Evolutionary conservation across 495 filamentous ascomycete species (phyloP).

Genomic region (Penicillium verhagenii): DNA sequence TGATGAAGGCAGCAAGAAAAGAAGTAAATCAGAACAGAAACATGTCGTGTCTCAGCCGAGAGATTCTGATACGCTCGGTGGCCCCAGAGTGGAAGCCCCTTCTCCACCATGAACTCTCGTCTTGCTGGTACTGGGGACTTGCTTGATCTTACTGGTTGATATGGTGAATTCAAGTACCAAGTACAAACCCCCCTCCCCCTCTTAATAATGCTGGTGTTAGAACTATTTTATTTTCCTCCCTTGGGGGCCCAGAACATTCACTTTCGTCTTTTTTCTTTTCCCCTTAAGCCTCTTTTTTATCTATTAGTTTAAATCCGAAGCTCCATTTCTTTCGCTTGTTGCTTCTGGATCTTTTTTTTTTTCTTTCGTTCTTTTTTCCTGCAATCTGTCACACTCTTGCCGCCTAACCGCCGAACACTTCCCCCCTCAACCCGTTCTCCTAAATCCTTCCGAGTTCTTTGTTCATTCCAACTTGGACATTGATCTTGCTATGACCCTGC

Average conservation of each 20-base stretch:
- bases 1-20: conserved; percentile 10
- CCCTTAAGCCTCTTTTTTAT: too few species aligned
- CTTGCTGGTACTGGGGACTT: not conserved
- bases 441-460: not conserved
- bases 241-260: not conserved
- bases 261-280: conserved; percentile 5
- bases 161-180: not conserved
- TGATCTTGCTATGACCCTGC: too few species aligned
- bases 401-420: conserved; percentile 30
- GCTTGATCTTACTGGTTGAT: not conserved
- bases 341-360: conserved; percentile 22
- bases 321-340: conserved; percentile 31
- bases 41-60: conserved; percentile 39
- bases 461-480: not conserved
- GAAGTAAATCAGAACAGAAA: conserved; percentile 26
- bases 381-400: conserved; percentile 29
- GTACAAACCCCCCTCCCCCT: not conserved
- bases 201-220: not conserved
- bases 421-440: conserved; percentile 4
- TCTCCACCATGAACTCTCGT: conserved; percentile 9
- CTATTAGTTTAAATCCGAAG: not conserved
- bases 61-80: conserved; percentile 24
- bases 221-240: not conserved
- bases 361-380: conserved; percentile 10
- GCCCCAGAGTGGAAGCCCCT: conserved; percentile 9